Evolutionary conservation across 495 filamentous ascomycete genomes (phyloP).

Genomic region (Penicillium dipodomyicola): DNA sequence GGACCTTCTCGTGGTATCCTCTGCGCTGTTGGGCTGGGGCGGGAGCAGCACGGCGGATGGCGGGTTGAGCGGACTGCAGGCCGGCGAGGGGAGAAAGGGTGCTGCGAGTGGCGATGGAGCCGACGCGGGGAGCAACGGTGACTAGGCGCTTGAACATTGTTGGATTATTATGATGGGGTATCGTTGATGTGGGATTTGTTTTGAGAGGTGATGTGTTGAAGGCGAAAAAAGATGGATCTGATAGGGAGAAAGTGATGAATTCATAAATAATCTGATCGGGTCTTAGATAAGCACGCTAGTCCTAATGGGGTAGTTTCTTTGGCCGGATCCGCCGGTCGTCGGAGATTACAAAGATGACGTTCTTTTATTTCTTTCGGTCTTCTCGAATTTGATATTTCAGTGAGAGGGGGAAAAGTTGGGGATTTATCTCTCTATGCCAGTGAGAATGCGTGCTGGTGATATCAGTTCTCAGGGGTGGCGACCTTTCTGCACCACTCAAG

Average conservation of each 20-base stretch:
- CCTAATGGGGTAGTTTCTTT: constrained; percentile 17
- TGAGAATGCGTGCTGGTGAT: constrained; percentile 9
- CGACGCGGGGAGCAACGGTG: constrained; percentile 49
- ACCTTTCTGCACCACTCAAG: constrained; percentile 12
- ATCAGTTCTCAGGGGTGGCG: constrained; percentile 20
- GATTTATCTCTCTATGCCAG: constrained; percentile 2
- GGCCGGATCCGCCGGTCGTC: constrained; percentile 28
- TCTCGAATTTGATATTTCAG: neutral
- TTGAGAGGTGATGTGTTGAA: neutral
- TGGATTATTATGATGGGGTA: constrained; percentile 1
- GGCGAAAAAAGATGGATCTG: constrained; percentile 25
- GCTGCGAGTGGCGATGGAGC: constrained; percentile 43
- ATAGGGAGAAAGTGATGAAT: constrained; percentile 33
- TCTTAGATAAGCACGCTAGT: constrained; percentile 25
- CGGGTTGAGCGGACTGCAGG: constrained; percentile 34
- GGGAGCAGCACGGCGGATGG: constrained; percentile 28
- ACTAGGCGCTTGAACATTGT: constrained; percentile 56
- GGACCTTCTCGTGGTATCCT: constrained; percentile 68
- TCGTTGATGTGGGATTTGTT: neutral
- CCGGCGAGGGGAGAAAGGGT: constrained; percentile 41
- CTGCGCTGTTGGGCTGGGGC: constrained; percentile 39
- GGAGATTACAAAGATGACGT: constrained; percentile 26
- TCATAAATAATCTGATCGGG: constrained; percentile 37
- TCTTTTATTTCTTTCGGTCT: neutral
- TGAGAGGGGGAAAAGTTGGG: neutral